These are phyloP conservation scores for Lactarius hatsudake DNA, from an alignment of 768 basidiomycete species.

Conservation along the genomic window DNA sequence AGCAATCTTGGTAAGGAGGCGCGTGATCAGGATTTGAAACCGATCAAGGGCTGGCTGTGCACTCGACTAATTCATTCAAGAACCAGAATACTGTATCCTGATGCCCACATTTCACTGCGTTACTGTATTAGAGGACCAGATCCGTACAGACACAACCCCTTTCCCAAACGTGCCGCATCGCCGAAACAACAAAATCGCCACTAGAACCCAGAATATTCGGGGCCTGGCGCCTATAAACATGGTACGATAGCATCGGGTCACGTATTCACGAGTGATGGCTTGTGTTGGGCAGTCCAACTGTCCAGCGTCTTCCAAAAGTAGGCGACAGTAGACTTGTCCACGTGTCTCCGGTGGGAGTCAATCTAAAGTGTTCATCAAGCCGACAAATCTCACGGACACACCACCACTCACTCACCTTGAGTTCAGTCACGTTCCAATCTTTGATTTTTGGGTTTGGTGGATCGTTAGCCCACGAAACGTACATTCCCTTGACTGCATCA, in stretches of 20 bases:
- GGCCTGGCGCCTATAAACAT: neutral
- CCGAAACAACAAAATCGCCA: neutral
- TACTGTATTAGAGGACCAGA: neutral
- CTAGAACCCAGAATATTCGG: neutral
- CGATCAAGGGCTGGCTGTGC: no score
- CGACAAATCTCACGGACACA: neutral
- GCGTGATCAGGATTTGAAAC: no score
- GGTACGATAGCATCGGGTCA: conserved; percentile 26
- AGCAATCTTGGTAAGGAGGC: neutral
- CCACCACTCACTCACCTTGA: conserved; percentile 56
- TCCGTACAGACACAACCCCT: neutral
- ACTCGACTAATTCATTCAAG: neutral
- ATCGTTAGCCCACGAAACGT: conserved; percentile 93
- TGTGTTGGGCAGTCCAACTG: conserved; percentile 76
- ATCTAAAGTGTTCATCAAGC: conserved; percentile 50
- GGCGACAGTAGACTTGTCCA: conserved; percentile 92
- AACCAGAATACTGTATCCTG: neutral
- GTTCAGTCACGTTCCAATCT: conserved; percentile 96
- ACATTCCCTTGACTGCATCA: conserved; percentile 83
- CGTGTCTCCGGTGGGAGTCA: conserved; percentile 83
- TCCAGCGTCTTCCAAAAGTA: conserved; percentile 96
- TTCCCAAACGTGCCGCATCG: neutral
- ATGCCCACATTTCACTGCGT: neutral
- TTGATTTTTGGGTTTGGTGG: conserved; percentile 84
- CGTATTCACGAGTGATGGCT: conserved; percentile 65